Evolutionary conservation across 345 rosid species (phyloP).

Genomic region (Pistacia atlantica): DNA sequence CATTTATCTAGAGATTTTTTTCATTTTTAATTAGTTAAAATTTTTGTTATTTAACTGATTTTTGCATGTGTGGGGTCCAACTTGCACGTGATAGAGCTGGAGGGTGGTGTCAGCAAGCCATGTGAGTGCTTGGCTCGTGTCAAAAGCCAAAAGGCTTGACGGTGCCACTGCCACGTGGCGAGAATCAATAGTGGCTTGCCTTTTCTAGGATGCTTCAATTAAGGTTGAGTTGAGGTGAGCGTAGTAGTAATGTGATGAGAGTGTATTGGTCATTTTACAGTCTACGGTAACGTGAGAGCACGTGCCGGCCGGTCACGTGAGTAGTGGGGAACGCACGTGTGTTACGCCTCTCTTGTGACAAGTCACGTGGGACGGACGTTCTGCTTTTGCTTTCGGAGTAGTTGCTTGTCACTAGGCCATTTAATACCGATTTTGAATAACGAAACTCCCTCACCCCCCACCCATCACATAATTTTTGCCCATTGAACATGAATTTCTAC

Average conservation of each 20-base stretch:
- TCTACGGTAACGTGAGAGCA: conserved; percentile 39
- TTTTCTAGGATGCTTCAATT: conserved; percentile 20
- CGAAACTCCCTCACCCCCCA: too few species aligned
- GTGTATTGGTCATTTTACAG: conserved; percentile 3
- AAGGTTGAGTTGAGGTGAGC: background rate
- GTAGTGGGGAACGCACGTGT: conserved; percentile 31
- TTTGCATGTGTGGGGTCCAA: conserved; percentile 35
- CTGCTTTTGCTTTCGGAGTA: conserved; percentile 15
- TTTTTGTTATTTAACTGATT: background rate
- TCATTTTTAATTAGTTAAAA: background rate
- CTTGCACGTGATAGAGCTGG: conserved; percentile 46
- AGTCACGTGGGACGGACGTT: conserved; percentile 29
- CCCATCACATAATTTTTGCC: background rate
- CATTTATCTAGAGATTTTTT: conserved; percentile 11
- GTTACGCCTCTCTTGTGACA: background rate
- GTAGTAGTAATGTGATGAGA: background rate
- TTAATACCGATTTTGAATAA: too few species aligned
- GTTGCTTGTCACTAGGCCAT: background rate
- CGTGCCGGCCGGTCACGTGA: conserved; percentile 49
- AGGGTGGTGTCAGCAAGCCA: conserved; percentile 52
- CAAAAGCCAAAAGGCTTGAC: conserved; percentile 36
- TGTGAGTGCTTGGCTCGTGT: conserved; percentile 45
- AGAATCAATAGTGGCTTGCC: background rate
- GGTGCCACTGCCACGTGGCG: conserved; percentile 58
- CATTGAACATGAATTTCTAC: background rate